These are phyloP conservation scores for Ascochyta lentis DNA, from an alignment of 2,329 filamentous ascomycete genomes.

Conservation along the genomic window DNA sequence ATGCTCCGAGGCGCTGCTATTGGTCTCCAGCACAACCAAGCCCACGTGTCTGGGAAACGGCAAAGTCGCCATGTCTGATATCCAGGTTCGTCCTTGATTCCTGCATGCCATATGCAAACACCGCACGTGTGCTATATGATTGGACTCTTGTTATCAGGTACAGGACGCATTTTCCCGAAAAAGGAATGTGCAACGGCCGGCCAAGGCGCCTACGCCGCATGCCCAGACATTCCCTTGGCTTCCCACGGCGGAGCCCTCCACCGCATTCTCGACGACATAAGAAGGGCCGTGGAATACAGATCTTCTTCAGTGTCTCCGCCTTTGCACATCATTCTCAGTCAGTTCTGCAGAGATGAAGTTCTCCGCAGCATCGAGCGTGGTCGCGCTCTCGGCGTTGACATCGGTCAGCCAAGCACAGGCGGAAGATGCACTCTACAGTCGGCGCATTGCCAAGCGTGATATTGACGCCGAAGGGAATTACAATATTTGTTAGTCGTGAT, in stretches of 20 bases:
- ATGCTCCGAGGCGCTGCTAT: neutral
- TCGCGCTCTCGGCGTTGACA: constrained; percentile 32
- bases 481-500: constrained; percentile 40
- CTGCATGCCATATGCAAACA: constrained; percentile 15
- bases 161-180: constrained; percentile 17
- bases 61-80: constrained; percentile 12
- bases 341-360: constrained; percentile 31
- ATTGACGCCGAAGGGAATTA: constrained; percentile 43
- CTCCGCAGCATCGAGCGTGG: constrained; percentile 17
- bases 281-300: neutral
- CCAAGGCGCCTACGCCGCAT: constrained; percentile 7
- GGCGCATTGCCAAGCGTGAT: constrained; percentile 39
- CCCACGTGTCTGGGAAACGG: constrained; percentile 11
- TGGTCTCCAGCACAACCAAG: constrained; percentile 1
- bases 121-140: constrained; percentile 38
- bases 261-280: constrained; percentile 27
- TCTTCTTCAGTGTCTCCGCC: constrained; percentile 6
- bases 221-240: constrained; percentile 32
- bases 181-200: constrained; percentile 30
- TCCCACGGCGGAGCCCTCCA: constrained; percentile 24
- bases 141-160: constrained; percentile 37
- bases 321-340: neutral
- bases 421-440: constrained; percentile 42
- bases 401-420: constrained; percentile 20
- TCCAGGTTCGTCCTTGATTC: constrained; percentile 22